These are phyloP conservation scores for Teratosphaeria epicoccoides DNA, from an alignment of 2,329 filamentous ascomycete genomes.

Conservation along the genomic window DNA sequence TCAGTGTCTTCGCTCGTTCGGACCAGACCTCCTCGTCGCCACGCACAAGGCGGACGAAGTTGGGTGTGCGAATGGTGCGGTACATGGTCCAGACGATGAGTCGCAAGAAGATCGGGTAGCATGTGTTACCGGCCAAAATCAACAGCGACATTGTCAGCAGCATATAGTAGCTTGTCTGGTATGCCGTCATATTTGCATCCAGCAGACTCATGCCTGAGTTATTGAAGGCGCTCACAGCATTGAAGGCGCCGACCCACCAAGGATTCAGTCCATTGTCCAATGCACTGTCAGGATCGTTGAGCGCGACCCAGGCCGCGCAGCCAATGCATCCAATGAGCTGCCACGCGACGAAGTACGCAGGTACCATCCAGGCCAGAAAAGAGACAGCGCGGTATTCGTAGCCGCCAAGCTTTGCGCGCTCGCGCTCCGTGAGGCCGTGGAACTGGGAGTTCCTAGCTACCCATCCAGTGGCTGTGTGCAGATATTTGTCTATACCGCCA, in stretches of 20 bases:
- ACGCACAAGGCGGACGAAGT: background rate
- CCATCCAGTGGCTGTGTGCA: conserved; percentile 15
- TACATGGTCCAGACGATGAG: conserved; percentile 48
- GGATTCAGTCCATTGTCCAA: conserved; percentile 49
- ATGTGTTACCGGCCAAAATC: conserved; percentile 44
- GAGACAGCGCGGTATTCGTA: conserved; percentile 54
- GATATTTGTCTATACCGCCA: conserved; percentile 7
- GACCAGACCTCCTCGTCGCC: conserved; percentile 21
- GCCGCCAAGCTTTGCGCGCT: conserved; percentile 50
- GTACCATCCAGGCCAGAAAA: conserved; percentile 49
- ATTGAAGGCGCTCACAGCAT: conserved; percentile 58
- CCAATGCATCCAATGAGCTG: conserved; percentile 50
- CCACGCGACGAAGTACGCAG: conserved; percentile 49
- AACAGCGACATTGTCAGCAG: conserved; percentile 39
- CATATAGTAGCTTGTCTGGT: conserved; percentile 38
- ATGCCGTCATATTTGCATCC: conserved; percentile 55
- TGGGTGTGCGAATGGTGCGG: conserved; percentile 16
- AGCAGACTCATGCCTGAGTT: conserved; percentile 61
- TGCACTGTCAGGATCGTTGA: conserved; percentile 41
- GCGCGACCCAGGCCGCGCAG: conserved; percentile 50
- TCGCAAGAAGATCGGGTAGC: conserved; percentile 49
- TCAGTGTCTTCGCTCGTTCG: conserved; percentile 35
- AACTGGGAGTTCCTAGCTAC: conserved; percentile 44
- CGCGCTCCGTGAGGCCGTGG: conserved; percentile 41
- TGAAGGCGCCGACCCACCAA: conserved; percentile 60